Evolutionary conservation across 345 rosid genomes (phyloP).

Genomic region (Corymbia maculata): DNA sequence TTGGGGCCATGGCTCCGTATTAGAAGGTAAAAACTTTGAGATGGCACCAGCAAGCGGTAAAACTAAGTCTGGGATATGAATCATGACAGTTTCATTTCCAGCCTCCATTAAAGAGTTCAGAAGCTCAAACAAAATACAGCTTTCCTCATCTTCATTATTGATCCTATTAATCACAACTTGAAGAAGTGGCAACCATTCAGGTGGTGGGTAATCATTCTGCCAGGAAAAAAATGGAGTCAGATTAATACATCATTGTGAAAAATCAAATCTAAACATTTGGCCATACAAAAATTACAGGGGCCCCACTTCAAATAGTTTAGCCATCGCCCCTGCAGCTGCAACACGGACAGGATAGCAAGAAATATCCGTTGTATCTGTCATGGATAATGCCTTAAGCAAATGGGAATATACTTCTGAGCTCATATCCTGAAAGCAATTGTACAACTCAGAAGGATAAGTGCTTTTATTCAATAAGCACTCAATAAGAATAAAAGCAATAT

Average conservation of each 20-base stretch:
- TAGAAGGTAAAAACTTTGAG: slow-evolving; percentile 35
- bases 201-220: slow-evolving; percentile 76
- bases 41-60: slow-evolving; percentile 44
- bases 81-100: slow-evolving; percentile 39
- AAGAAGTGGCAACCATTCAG: slow-evolving; percentile 74
- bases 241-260: background rate
- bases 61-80: slow-evolving; percentile 61
- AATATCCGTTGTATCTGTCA: slow-evolving; percentile 38
- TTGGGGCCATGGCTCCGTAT: slow-evolving; percentile 57
- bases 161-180: slow-evolving; percentile 58
- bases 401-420: slow-evolving; percentile 57
- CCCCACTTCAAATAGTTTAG: slow-evolving; percentile 64
- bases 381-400: slow-evolving; percentile 63
- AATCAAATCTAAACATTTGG: background rate
- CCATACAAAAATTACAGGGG: background rate
- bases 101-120: slow-evolving; percentile 59
- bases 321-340: slow-evolving; percentile 73
- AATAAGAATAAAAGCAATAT: background rate
- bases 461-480: background rate
- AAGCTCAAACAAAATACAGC: slow-evolving; percentile 54
- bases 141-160: slow-evolving; percentile 62
- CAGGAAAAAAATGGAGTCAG: slow-evolving; percentile 4
- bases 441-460: background rate
- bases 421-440: slow-evolving; percentile 43
- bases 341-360: slow-evolving; percentile 75